phyloP scores from a whole-genome alignment of 2,329 filamentous ascomycete genomes.

The Scytalidium sp. region DNA sequence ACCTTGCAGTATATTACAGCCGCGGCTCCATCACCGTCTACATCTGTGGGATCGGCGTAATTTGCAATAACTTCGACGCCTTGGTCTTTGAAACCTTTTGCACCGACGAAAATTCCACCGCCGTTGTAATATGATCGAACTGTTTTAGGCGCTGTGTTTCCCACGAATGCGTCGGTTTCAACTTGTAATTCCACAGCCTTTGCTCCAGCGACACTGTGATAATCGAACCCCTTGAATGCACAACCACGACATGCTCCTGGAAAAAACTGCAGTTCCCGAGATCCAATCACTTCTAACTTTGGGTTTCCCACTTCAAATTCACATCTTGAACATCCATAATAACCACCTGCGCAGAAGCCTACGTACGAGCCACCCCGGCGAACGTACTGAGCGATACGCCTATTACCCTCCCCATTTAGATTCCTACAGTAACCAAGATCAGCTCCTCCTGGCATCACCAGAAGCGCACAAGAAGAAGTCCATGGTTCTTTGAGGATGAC shows the following conservation, averaged over 20 bases:
- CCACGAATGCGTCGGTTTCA: constrained; percentile 53
- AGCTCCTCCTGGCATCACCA: constrained; percentile 92
- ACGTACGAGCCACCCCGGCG: constrained; percentile 82
- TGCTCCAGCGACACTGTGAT: constrained; percentile 83
- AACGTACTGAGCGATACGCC: constrained; percentile 80
- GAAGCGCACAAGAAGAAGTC: constrained; percentile 78
- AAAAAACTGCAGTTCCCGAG: constrained; percentile 83
- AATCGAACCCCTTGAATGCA: constrained; percentile 87
- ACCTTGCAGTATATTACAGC: constrained; percentile 82
- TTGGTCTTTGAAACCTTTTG: constrained; percentile 54
- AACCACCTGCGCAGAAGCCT: constrained; percentile 91
- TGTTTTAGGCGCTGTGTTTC: constrained; percentile 50
- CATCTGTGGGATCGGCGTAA: constrained; percentile 71
- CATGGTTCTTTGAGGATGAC: constrained; percentile 89
- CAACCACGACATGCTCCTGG: constrained; percentile 82
- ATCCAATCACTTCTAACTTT: constrained; percentile 79
- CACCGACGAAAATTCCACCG: constrained; percentile 88
- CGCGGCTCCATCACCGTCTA: constrained; percentile 74
- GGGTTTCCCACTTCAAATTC: constrained; percentile 90
- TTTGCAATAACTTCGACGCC: constrained; percentile 80
- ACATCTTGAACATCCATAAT: constrained; percentile 78
- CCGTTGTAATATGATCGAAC: constrained; percentile 90
- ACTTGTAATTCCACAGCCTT: constrained; percentile 68
- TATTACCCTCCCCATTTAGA: constrained; percentile 85
- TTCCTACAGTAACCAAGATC: constrained; percentile 87